Conservation (phyloP, 2,329 filamentous ascomycete species). For the Sclerotinia trifoliorum region DNA sequence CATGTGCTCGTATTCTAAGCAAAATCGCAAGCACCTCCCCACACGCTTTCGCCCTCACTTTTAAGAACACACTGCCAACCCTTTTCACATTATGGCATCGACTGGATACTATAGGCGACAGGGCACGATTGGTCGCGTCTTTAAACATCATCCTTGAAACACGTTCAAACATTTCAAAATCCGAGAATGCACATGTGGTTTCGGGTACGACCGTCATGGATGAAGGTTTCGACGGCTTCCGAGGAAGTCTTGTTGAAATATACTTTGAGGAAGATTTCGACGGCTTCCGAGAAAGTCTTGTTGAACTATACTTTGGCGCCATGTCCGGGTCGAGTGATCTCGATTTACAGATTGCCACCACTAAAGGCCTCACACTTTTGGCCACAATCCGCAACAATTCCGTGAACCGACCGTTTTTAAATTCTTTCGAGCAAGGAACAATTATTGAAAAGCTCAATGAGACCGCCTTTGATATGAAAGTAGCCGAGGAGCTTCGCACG, state of each 20-base stretch:
- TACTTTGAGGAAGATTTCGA: conserved; percentile 28
- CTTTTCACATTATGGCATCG: conserved; percentile 18
- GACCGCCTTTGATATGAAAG: conserved; percentile 25
- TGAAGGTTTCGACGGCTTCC: conserved; percentile 17
- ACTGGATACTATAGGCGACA: conserved; percentile 12
- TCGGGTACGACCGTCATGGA: neutral
- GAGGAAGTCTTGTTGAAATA: conserved; percentile 18
- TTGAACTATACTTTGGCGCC: conserved; percentile 31
- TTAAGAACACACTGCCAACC: neutral
- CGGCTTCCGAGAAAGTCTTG: conserved; percentile 20
- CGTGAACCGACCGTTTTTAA: conserved; percentile 25
- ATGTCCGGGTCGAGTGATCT: conserved; percentile 28
- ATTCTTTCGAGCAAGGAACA: conserved; percentile 30
- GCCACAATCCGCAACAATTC: conserved; percentile 31
- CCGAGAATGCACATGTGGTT: neutral
- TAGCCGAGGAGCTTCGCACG: conserved; percentile 27
- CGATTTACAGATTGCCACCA: conserved; percentile 28
- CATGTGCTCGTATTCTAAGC: conserved; percentile 21
- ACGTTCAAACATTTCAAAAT: conserved; percentile 24
- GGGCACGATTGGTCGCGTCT: conserved; percentile 32
- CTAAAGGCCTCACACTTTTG: conserved; percentile 34
- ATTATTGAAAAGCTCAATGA: conserved; percentile 34
- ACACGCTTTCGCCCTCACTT: conserved; percentile 5
- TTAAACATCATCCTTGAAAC: conserved; percentile 37
- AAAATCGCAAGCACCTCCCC: conserved; percentile 20